Evolutionary conservation across 805 yeast species (phyloP), one percentile per base, ranked within the genome.

Genomic region (Candida dendrica): DNA sequence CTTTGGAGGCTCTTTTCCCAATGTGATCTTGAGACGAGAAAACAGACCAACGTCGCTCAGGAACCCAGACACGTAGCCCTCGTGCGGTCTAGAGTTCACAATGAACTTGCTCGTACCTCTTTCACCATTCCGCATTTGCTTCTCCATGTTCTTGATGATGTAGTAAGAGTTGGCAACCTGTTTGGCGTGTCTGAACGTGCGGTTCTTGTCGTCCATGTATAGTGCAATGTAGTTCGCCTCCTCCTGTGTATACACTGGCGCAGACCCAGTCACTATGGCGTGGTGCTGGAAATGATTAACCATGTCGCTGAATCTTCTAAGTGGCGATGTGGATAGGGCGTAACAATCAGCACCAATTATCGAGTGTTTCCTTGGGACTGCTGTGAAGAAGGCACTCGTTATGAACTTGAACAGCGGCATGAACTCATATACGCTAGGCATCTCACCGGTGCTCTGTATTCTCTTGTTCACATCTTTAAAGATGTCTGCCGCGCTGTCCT

Each of bases 241-340:
- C 2, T 50, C 50, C 31, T 59, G 48, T 1, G 52, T 42, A 48
- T 71, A 73, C n/a, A 51, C 33, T 2, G 59, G 50, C 0, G 48
- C 44, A 39, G 46, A 9, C 2, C 52, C 29, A 50, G 58, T 48
- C 14, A 81, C 42, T 41, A 54, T 59, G 1, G 76, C 56, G 42
- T 78, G 81, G 1, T 86, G 47, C 52, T 84, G 91, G 77, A 90
- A 75, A 53, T 90, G 97, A 53, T 82, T 81, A 8, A 89, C 59
- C 46, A 89, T 61, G 58, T 91, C 98, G 6, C 84, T 80, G 49
- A 75, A 84, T 48, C 98, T 68, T 58, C 98, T 71, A 48, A 93
- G 66, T 2, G 98, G 98, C 0, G 97, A 89, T 0, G 98, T 90
- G 8, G 85, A 81, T 16, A 87, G 84, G 5, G 83, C 69, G 53